Base-by-base conservation (phyloP, 75 land plant genomes). In the Selaginella moellendorffii region DNA sequence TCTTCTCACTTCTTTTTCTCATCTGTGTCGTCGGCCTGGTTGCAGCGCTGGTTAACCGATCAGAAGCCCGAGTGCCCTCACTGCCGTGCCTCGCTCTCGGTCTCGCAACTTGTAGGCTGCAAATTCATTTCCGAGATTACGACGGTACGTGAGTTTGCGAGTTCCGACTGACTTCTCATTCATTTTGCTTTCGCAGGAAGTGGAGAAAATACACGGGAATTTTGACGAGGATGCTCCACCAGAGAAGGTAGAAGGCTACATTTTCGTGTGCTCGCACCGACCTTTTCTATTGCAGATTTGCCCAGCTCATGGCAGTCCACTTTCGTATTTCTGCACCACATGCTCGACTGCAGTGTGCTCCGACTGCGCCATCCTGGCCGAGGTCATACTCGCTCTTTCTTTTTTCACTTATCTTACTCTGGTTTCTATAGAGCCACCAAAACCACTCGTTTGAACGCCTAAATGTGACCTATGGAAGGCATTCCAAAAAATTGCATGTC, bases 71-170 rank as follows among this genome's bases (percentile, higher is more conserved):
- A 71, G 27, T 71, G 74, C 27, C 74, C 74, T 22, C 74, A 71
- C 28, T 71, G 74, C 53, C 74, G 74, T 58, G 69, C 70, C 1
- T 69, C 74, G 5, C 51, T 71, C n/a, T 52, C 66, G 30, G 74
- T 71, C 29, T 71, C 74, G 26, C 74, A 71, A 54, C 74, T 71
- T 67, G 74, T 71, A 29, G 66, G 70, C 61, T 71, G 74, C 74
- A 56, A 68, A 1, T 71, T 71, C 61, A 66, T 71, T 9, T 71
- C 74, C 5, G 74, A 71, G 36, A 71, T 71, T 19, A 67, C 74
- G 24, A 23, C 54, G 69, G 74, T 71, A 54, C n/a, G 14, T 36
- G 46, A 5, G 46, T 36, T 5, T 36, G 46, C 14, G 46, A 5
- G 10, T 36, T 36, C n/a, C n/a, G n/a, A n/a, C n/a, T n/a, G 46